Conservation (phyloP, 2,329 filamentous ascomycete species). For the Grosmannia serpens region DNA sequence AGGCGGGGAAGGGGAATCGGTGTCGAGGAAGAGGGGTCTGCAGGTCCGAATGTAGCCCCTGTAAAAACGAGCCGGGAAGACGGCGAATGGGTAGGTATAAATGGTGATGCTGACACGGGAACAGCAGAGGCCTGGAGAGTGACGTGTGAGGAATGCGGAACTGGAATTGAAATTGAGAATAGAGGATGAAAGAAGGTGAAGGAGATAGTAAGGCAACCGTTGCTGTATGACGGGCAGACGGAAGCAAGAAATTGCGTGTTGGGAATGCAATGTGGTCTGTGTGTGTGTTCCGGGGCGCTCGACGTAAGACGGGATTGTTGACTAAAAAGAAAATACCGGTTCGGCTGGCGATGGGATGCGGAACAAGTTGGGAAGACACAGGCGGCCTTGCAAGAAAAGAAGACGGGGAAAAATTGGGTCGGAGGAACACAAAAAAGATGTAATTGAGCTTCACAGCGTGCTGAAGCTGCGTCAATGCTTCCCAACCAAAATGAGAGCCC, state of each 20-base stretch:
- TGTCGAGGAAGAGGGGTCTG: neutral
- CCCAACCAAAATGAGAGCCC: slow-evolving; percentile 2
- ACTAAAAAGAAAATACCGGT: neutral
- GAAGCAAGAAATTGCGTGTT: slow-evolving; percentile 6
- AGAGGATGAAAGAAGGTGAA: neutral
- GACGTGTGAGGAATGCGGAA: neutral
- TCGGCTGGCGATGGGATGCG: neutral
- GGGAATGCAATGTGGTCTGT: slow-evolving; percentile 1
- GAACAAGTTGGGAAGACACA: neutral
- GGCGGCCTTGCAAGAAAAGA: neutral
- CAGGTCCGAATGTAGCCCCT: neutral
- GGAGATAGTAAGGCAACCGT: neutral
- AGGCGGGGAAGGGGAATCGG: neutral
- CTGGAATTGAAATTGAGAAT: neutral
- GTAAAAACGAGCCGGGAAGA: neutral
- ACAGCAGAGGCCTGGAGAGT: neutral
- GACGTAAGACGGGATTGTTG: neutral
- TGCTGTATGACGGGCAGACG: slow-evolving; percentile 9
- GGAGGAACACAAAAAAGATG: neutral
- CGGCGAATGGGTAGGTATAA: neutral
- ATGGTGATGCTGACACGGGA: neutral
- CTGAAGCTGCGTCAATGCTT: slow-evolving; percentile 1
- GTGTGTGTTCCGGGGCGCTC: neutral
- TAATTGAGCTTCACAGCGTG: neutral
- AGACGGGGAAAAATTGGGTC: slow-evolving; percentile 1